A percentile compares a stretch with the other conserved stretches of the same genome.
phyloP scores from a whole-genome alignment of 116 monocot species.

The Phalaenopsis hybrid region DNA sequence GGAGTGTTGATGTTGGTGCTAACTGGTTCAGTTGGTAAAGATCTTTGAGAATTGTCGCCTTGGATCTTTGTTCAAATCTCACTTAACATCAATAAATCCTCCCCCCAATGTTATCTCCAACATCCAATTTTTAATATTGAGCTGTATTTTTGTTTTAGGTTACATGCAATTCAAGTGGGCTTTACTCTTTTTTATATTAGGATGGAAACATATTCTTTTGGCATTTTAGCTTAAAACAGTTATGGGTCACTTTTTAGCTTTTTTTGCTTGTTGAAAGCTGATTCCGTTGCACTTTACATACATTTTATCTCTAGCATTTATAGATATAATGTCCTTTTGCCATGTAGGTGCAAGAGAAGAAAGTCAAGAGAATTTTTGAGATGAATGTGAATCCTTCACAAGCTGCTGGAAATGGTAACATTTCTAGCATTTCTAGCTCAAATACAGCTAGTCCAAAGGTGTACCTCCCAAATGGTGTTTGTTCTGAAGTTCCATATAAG shows the following conservation, averaged over 20 bases:
- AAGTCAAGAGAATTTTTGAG: slow-evolving; percentile 50
- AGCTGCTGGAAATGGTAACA: slow-evolving; percentile 31
- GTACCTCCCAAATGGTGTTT: slow-evolving; percentile 65
- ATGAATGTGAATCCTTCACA: slow-evolving; percentile 42
- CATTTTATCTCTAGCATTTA: not conserved
- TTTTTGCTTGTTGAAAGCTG: not conserved
- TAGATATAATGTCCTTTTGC: not conserved
- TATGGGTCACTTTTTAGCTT: not conserved
- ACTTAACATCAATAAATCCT: too few relatives aligned
- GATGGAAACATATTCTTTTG: not conserved
- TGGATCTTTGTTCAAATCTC: too few relatives aligned
- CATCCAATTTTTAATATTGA: not conserved
- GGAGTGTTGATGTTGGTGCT: too few relatives aligned
- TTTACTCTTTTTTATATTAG: not conserved
- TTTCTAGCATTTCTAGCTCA: slow-evolving; percentile 44
- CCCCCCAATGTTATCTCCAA: not conserved
- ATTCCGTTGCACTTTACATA: not conserved
- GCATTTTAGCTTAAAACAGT: not conserved
- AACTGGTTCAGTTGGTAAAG: too few relatives aligned
- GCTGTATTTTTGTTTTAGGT: not conserved
- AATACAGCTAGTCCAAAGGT: slow-evolving; percentile 24
- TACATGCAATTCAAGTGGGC: not conserved
- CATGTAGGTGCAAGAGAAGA: slow-evolving; percentile 60
- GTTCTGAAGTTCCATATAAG: slow-evolving; percentile 29
- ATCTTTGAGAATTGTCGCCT: too few relatives aligned